Percentiles rank a stretch among this genome's conserved stretches.
These are phyloP conservation scores for Salix koriyanagi DNA, from an alignment of 345 rosid genomes.

Conservation along the genomic window DNA sequence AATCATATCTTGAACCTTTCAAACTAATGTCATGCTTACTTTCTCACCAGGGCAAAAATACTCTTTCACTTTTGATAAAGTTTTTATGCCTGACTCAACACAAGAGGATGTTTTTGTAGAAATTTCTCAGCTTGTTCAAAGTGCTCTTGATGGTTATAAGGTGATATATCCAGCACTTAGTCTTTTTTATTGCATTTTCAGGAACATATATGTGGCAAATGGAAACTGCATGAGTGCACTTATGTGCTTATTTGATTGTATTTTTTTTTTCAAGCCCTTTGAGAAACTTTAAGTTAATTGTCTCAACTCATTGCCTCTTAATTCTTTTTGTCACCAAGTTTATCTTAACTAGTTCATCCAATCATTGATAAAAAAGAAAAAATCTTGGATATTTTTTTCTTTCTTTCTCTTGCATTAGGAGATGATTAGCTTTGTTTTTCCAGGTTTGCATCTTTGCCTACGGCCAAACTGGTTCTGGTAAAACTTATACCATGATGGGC, in stretches of 20 bases:
- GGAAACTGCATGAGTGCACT: neutral
- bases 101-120: constrained; percentile 90
- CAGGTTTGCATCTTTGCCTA: constrained; percentile 98
- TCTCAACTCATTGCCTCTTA: neutral
- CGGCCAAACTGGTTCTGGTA: constrained; percentile 98
- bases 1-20: neutral
- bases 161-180: constrained; percentile 32
- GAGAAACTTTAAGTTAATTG: neutral
- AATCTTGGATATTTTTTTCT: neutral
- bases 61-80: constrained; percentile 82
- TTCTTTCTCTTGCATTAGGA: neutral
- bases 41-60: constrained; percentile 68
- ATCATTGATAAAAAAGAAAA: neutral
- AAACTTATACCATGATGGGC: constrained; percentile 99
- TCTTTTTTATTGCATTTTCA: neutral
- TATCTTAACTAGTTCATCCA: neutral
- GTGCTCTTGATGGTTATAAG: constrained; percentile 99
- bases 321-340: neutral
- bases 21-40: constrained; percentile 10
- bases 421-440: constrained; percentile 10
- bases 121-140: constrained; percentile 95
- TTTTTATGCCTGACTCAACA: constrained; percentile 58
- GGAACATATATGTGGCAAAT: neutral
- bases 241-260: neutral
- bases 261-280: neutral